Percentiles rank a stretch among this genome's conserved stretches.
Conservation (phyloP, 495 filamentous ascomycete genomes). For the Aspergillus egyptiacus region DNA sequence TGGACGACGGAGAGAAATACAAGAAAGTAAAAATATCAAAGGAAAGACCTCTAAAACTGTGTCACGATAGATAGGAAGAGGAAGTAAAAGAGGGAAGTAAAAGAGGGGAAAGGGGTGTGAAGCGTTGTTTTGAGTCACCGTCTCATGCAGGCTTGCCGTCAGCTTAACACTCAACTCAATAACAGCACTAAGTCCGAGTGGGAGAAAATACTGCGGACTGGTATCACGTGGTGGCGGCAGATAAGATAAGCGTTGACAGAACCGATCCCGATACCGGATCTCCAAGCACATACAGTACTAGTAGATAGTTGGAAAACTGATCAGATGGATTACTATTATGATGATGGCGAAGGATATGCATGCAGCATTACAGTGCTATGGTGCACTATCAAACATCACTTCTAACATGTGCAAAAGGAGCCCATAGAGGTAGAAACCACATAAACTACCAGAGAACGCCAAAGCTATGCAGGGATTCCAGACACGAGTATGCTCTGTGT, state of each 20-base stretch:
- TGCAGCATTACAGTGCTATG: conserved; percentile 2
- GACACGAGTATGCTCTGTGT: neutral
- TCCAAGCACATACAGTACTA: neutral
- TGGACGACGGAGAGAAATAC: neutral
- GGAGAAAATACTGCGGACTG: neutral
- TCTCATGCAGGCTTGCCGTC: too few species aligned
- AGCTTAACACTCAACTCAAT: too few species aligned
- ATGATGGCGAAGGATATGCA: conserved; percentile 3
- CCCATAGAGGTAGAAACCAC: neutral
- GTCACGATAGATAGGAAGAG: neutral
- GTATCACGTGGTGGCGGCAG: neutral
- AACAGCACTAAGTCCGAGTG: too few species aligned
- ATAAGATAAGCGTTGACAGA: neutral
- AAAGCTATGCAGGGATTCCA: conserved; percentile 12
- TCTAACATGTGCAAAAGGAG: neutral
- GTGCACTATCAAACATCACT: neutral
- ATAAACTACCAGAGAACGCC: conserved; percentile 9
- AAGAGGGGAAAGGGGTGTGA: neutral
- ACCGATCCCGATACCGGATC: too few species aligned
- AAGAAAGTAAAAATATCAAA: neutral
- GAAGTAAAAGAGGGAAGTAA: neutral
- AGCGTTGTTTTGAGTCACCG: conserved; percentile 15
- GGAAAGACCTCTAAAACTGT: neutral
- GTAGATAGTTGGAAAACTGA: neutral
- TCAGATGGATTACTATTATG: conserved; percentile 1